A percentile compares a stretch with the other conserved stretches of the same genome.
Evolutionary conservation across 2,329 filamentous ascomycete genomes (phyloP).

Genomic region (Stemphylium beticola): DNA sequence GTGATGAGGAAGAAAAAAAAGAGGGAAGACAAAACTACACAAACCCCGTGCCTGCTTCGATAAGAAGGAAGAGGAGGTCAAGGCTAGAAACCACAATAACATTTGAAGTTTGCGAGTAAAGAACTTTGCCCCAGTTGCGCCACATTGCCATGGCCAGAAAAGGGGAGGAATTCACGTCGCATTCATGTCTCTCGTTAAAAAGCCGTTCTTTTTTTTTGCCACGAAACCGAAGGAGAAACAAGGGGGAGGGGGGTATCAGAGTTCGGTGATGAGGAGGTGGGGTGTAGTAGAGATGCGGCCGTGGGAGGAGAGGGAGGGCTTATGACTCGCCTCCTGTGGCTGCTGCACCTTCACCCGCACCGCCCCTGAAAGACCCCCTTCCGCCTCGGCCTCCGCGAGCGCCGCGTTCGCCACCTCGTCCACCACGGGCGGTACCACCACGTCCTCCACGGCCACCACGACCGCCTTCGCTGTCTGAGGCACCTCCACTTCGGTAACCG

Average conservation of each 20-base stretch:
- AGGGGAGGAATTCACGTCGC: not conserved
- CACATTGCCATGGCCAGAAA: not conserved
- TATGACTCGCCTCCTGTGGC: conserved; percentile 49
- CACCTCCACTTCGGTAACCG: conserved; percentile 82
- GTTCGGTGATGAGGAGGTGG: conserved; percentile 24
- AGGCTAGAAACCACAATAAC: too few species aligned
- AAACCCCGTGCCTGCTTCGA: too few species aligned
- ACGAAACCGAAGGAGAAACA: conserved; percentile 29
- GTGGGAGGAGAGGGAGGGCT: conserved; percentile 4
- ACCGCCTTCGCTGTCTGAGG: conserved; percentile 76
- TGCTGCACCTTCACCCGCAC: conserved; percentile 44
- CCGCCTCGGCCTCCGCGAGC: conserved; percentile 51
- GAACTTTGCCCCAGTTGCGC: too few species aligned
- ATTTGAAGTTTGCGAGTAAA: too few species aligned
- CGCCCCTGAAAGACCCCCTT: conserved; percentile 41
- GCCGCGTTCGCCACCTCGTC: conserved; percentile 56
- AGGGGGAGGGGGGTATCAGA: conserved; percentile 44
- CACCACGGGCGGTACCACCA: conserved; percentile 56
- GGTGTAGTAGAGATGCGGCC: conserved; percentile 11
- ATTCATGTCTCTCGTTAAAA: conserved; percentile 4
- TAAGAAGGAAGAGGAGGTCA: too few species aligned
- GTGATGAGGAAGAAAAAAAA: too few species aligned
- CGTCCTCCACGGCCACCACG: conserved; percentile 62
- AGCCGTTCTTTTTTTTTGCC: conserved; percentile 14
- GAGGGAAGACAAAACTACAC: too few species aligned